These are phyloP conservation scores for Saturnispora serradocipensis DNA, from an alignment of 805 yeast genomes.

Conservation along the genomic window DNA sequence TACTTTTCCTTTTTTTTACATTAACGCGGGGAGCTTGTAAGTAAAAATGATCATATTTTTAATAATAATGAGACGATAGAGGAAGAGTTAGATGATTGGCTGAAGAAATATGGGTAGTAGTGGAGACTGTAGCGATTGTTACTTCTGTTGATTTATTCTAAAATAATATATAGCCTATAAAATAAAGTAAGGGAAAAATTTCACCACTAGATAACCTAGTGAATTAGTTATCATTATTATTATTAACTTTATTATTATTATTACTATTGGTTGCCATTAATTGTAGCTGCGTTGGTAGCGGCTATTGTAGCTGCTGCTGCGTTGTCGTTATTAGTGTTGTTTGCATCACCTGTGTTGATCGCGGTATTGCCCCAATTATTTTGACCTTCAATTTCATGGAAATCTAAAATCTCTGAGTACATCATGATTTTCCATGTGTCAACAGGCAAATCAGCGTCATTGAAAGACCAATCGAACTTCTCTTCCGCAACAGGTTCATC, in stretches of 20 bases:
- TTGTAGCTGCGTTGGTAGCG: not conserved
- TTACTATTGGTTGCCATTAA: not conserved
- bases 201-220: not conserved
- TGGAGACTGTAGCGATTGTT: not conserved
- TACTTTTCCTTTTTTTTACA: not conserved
- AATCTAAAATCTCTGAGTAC: constrained; percentile 94
- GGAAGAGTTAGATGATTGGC: not conserved
- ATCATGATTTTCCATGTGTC: constrained; percentile 99
- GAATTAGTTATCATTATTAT: not conserved
- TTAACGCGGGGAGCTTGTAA: not conserved
- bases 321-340: constrained; percentile 4
- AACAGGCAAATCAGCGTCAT: constrained; percentile 94
- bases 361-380: constrained; percentile 18
- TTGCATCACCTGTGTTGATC: not conserved
- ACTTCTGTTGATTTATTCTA: not conserved
- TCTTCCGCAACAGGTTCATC: constrained; percentile 94
- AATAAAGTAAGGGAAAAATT: not conserved
- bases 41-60: not conserved
- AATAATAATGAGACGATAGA: not conserved
- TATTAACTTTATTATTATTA: no score
- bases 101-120: no score
- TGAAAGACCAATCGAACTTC: constrained; percentile 95
- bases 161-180: not conserved
- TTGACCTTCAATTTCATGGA: constrained; percentile 73
- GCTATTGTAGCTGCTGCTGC: constrained; percentile 14